These are phyloP conservation scores for Crithidia brevicula DNA, from an alignment of 208 protist species.

Conservation along the genomic window DNA sequence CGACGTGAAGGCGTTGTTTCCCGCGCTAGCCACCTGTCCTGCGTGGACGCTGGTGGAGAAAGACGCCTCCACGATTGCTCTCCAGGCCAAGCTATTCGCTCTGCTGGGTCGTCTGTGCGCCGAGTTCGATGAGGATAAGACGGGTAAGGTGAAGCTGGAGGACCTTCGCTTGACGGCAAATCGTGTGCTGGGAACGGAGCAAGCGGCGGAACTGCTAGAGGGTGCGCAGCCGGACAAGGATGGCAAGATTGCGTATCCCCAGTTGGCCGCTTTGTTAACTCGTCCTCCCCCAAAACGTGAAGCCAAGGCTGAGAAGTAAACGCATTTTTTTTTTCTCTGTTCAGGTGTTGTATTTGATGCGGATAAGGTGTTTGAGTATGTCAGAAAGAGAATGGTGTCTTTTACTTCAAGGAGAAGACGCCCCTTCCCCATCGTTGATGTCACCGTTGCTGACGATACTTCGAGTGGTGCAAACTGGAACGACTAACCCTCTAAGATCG, in stretches of 20 bases:
- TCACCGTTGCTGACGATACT: no score
- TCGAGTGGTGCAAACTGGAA: no score
- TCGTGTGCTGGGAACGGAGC: constrained; percentile 63
- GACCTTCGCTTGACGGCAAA: constrained; percentile 61
- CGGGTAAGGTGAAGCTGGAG: constrained; percentile 57
- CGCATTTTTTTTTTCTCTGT: no score
- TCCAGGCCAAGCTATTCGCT: constrained; percentile 64
- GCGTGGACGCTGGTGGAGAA: constrained; percentile 59
- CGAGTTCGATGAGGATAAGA: constrained; percentile 68
- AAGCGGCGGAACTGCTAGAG: constrained; percentile 60
- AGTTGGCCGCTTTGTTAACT: constrained; percentile 74
- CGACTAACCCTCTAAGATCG: no score
- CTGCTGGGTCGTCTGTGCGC: constrained; percentile 69
- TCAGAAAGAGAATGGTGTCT: no score
- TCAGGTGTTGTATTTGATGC: no score
- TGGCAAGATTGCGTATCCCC: constrained; percentile 76
- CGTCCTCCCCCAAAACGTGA: constrained; percentile 37
- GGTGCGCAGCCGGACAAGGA: constrained; percentile 69
- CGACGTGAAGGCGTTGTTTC: constrained; percentile 68
- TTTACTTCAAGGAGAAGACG: no score
- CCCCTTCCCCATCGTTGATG: no score
- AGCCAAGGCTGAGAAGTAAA: not conserved
- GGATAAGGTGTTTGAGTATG: no score
- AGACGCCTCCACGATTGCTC: constrained; percentile 47
- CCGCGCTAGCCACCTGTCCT: constrained; percentile 35